Base-by-base conservation (phyloP, 495 filamentous ascomycete genomes). In the Penicillium parvum region DNA sequence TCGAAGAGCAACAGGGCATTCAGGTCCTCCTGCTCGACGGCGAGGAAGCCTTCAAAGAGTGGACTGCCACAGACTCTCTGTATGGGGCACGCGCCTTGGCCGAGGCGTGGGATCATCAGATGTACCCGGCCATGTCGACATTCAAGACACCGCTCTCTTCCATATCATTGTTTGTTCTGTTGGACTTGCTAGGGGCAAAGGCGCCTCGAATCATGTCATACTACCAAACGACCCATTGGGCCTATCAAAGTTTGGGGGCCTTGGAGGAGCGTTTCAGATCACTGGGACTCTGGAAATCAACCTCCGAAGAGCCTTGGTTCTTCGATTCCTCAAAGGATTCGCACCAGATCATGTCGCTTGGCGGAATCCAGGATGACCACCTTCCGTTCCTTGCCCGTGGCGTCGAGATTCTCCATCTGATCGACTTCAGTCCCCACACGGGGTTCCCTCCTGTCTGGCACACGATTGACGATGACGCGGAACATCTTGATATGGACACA, bases 21-120 rank as follows among this genome's bases (percentile, higher is more conserved):
- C 92, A 97, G 72, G 81, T 98, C 28, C 49, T 98, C 18, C 78
- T 97, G 37, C 62, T 98, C 16, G 92, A 98, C 62, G 92, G 92
- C 3, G 92, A 98, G 68, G 92, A 98, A 65, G 89, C 92, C 1
- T 97, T 95, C 62, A 55, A 77, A 28, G 50, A 45, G 1, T 98
- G 92, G 92, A 83, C 82, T 9, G 74, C 72, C 32, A 76, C 65
- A 0, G 92, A 98, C 64, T 91, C 85, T 4, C 64, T 95, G 5
- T 98, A 97, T 53, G 92, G 92, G 2, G 77, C 92, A 7, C 77
- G 89, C 69, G 76, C 86, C 5, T 65, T 95, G 19, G 88, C 89
- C 11, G 77, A 82, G 43, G 58, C 69, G 10, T 95, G 90, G 89
- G 86, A 89, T 45, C 52, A 61, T 2, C 69, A 76, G 4, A 59